Base-by-base conservation (phyloP, 805 yeast genomes). In the Hanseniaspora lindneri region DNA sequence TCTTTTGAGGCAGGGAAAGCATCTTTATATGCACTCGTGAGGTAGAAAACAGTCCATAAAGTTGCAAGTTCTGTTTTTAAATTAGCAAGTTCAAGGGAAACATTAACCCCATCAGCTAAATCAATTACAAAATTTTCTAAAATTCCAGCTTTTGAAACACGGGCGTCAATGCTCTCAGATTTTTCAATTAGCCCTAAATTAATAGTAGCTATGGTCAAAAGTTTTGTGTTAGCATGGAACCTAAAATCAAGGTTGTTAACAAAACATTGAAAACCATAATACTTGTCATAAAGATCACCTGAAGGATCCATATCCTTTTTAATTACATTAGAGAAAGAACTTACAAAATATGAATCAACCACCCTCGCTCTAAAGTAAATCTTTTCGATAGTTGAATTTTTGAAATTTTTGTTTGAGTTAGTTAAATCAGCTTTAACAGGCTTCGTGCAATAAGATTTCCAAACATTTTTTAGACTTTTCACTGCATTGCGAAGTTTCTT, bases 221-320 rank as follows among this genome's bases (percentile, higher is more conserved):
- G n/a, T 19, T 33, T 40, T 9, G n/a, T 30, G 8, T 39, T 24
- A 5, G 19, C n/a, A 7, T 29, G 14, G 53, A 23, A 21, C 43
- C 47, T 24, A 54, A 41, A 23, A 40, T 44, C 49, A 6, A 39
- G 16, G 21, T n/a, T 13, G 11, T 51, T 29, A 30, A 47, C 11
- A 16, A 42, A 66, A 63, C 62, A n/a, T 62, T 52, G 3, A 24
- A 46, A 37, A 9, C 51, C 51, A 32, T 42, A 49, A n/a, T 29
- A 42, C 14, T 39, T 49, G 23, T 49, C 39, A 36, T 24, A 49
- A 14, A 49, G 21, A 14, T 44, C 29, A 9, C 50, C 57, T 1
- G 53, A 23, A 1, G 63, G 62, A 50, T 61, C 65, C n/a, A 62
- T 32, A 9, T 39, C 14, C 27, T 25, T 39, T 2, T 63, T 57